Conservation (phyloP, 306 rosid genomes). For the Gillenia trifoliata region DNA sequence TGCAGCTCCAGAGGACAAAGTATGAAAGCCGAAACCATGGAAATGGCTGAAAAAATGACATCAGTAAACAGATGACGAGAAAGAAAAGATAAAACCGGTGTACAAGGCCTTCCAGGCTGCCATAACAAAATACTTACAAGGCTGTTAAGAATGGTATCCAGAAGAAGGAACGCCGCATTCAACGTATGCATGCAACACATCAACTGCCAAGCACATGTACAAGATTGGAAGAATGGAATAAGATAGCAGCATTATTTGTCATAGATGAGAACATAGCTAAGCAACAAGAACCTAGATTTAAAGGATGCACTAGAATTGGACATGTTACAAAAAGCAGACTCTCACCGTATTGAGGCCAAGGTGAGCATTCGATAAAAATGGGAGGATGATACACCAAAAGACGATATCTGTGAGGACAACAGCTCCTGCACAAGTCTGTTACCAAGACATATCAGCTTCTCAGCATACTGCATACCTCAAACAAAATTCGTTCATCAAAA, state of each 20-base stretch:
- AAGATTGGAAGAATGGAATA: not conserved
- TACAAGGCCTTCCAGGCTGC: not conserved
- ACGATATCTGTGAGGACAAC: slow-evolving; percentile 69
- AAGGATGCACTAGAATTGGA: not conserved
- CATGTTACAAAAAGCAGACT: not conserved
- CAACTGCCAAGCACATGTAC: slow-evolving; percentile 47
- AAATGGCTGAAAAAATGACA: slow-evolving; percentile 53
- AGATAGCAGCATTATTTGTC: not conserved
- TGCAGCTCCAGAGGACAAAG: slow-evolving; percentile 69
- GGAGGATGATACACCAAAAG: slow-evolving; percentile 80
- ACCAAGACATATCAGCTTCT: slow-evolving; percentile 21
- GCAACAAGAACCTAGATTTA: not conserved
- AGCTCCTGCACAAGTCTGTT: slow-evolving; percentile 87
- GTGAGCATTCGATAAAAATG: slow-evolving; percentile 55
- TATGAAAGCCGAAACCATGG: slow-evolving; percentile 71
- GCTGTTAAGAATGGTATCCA: slow-evolving; percentile 63
- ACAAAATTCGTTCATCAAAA: not conserved
- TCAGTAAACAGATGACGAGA: not conserved
- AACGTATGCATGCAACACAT: slow-evolving; percentile 70
- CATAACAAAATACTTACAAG: slow-evolving; percentile 48
- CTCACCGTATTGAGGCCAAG: slow-evolving; percentile 59
- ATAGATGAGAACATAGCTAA: not conserved
- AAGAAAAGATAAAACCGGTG: slow-evolving; percentile 3
- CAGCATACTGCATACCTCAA: not conserved
- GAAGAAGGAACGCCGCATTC: slow-evolving; percentile 58